phyloP scores from a whole-genome alignment of 495 filamentous ascomycete genomes.

The Neurospora africana region DNA sequence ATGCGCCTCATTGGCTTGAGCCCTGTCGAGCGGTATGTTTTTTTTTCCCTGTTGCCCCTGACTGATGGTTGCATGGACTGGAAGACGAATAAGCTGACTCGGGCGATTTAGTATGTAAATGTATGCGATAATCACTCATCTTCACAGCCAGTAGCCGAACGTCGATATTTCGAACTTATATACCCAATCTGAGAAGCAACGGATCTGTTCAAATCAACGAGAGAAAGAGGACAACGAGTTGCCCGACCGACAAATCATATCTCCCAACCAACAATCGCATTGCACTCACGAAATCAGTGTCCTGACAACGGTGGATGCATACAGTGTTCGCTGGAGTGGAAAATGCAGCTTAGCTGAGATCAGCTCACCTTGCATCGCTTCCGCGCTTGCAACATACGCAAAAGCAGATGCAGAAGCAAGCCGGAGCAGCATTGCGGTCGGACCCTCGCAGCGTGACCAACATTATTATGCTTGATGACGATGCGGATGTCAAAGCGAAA shows the following conservation, averaged over 20 bases:
- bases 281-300: background rate
- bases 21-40: slow-evolving; percentile 53
- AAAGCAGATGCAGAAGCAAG: background rate
- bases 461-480: background rate
- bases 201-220: background rate
- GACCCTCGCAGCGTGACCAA: background rate
- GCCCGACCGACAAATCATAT: background rate
- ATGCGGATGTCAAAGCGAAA: background rate
- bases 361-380: background rate
- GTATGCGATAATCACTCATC: background rate
- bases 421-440: background rate
- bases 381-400: background rate
- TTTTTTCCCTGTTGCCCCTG: background rate
- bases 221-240: background rate
- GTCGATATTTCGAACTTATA: background rate
- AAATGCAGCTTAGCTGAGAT: background rate
- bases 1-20: slow-evolving; percentile 73
- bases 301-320: background rate
- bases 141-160: background rate
- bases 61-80: background rate
- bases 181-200: background rate
- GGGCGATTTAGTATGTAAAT: slow-evolving; percentile 16
- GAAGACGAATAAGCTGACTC: background rate
- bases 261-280: background rate
- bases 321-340: background rate